Evolutionary conservation across 2,329 filamentous ascomycete species (phyloP).

Genomic region (Taxawa tesnikishii): DNA sequence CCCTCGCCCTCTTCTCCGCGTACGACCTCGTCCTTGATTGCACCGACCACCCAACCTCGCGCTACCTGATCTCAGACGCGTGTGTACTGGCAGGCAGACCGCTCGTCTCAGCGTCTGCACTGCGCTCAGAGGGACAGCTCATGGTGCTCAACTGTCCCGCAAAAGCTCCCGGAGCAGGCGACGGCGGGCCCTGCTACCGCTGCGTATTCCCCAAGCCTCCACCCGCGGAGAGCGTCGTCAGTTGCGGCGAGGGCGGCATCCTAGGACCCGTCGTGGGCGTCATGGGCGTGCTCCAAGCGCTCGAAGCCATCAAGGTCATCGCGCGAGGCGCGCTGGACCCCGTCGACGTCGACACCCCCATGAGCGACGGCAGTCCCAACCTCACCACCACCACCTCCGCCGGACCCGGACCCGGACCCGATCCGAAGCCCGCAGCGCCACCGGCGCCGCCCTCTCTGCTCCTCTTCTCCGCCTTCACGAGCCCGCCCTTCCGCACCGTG

Average conservation of each 20-base stretch:
- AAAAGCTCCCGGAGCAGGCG: constrained; percentile 39
- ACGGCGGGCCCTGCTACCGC: constrained; percentile 77
- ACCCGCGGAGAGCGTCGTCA: constrained; percentile 67
- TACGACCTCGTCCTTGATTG: constrained; percentile 90
- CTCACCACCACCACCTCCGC: constrained; percentile 13
- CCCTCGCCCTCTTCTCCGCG: constrained; percentile 48
- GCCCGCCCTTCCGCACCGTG: constrained; percentile 57
- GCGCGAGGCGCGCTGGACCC: constrained; percentile 22
- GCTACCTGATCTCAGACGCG: constrained; percentile 85
- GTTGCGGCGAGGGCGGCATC: constrained; percentile 87
- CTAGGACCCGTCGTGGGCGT: constrained; percentile 82
- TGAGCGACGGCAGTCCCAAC: too few relatives aligned
- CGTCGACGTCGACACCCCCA: constrained; percentile 15
- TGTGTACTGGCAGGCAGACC: constrained; percentile 70
- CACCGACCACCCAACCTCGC: constrained; percentile 82
- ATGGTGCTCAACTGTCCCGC: constrained; percentile 78
- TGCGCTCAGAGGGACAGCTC: constrained; percentile 80
- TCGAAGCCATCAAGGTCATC: constrained; percentile 81
- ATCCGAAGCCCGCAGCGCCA: background rate
- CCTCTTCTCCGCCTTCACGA: constrained; percentile 43
- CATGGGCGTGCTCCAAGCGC: constrained; percentile 86
- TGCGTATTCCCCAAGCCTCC: constrained; percentile 86
- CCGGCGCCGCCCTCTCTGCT: constrained; percentile 27
- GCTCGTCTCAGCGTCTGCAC: constrained; percentile 77
- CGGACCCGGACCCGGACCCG: constrained; percentile 11